Conservation (phyloP, 2,329 filamentous ascomycete genomes). For the Xylariaceae sp. region DNA sequence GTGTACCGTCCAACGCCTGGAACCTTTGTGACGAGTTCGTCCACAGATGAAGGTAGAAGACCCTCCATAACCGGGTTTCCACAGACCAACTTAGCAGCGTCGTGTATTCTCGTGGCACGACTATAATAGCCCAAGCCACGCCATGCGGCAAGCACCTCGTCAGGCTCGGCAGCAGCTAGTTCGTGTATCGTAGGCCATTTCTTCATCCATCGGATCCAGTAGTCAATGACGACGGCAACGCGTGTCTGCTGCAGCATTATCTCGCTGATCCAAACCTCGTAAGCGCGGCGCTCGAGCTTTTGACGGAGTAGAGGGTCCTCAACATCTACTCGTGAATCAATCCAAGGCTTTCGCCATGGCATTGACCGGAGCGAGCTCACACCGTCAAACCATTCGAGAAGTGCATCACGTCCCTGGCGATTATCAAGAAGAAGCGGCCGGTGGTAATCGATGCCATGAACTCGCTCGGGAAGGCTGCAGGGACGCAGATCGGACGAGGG, state of each 20-base stretch:
- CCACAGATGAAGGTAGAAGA: conserved; percentile 45
- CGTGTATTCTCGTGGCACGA: conserved; percentile 57
- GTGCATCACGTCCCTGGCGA: conserved; percentile 32
- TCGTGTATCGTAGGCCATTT: conserved; percentile 57
- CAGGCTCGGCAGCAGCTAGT: conserved; percentile 49
- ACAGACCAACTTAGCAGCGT: conserved; percentile 51
- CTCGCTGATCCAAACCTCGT: conserved; percentile 64
- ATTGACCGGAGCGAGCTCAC: conserved; percentile 47
- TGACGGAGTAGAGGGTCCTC: conserved; percentile 34
- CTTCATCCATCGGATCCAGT: conserved; percentile 59
- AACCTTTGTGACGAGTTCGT: conserved; percentile 47
- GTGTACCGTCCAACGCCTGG: conserved; percentile 61
- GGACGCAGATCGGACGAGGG: not conserved
- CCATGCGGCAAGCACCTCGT: conserved; percentile 58
- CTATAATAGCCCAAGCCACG: conserved; percentile 61
- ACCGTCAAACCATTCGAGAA: conserved; percentile 51
- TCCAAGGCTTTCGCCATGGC: conserved; percentile 58
- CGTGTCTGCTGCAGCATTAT: conserved; percentile 66
- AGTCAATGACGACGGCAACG: conserved; percentile 57
- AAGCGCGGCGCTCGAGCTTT: conserved; percentile 52
- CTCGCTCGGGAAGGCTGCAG: conserved; percentile 28
- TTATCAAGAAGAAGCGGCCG: conserved; percentile 46
- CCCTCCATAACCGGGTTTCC: conserved; percentile 40
- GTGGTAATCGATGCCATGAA: conserved; percentile 46
- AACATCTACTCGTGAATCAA: conserved; percentile 38